Evolutionary conservation across 2,329 filamentous ascomycete species (phyloP).

Genomic region (Fusarium luffae): DNA sequence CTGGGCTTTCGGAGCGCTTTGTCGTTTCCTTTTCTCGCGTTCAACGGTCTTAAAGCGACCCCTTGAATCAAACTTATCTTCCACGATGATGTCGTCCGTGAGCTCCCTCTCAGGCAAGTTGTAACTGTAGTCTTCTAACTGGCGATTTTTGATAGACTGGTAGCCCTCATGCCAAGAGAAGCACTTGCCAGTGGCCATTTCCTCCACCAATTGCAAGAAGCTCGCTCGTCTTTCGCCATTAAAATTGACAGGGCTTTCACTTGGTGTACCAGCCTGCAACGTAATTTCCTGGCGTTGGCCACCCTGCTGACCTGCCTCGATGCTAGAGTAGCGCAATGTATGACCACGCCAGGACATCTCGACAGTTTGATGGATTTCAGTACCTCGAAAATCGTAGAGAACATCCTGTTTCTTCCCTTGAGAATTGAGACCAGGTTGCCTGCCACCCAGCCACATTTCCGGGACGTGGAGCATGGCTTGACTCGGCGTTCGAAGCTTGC

Average conservation of each 20-base stretch:
- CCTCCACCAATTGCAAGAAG: slow-evolving; percentile 47
- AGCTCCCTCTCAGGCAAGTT: slow-evolving; percentile 43
- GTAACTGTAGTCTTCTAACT: slow-evolving; percentile 44
- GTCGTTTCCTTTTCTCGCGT: not conserved
- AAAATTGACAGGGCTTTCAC: not conserved
- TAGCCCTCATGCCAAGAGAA: slow-evolving; percentile 53
- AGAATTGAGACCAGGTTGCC: not conserved
- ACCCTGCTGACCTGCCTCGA: slow-evolving; percentile 63
- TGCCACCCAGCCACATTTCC: slow-evolving; percentile 7
- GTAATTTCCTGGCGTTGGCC: slow-evolving; percentile 63
- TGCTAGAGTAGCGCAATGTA: slow-evolving; percentile 62
- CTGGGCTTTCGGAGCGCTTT: not conserved
- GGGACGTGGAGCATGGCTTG: slow-evolving; percentile 32
- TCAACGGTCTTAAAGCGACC: slow-evolving; percentile 21
- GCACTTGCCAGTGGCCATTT: slow-evolving; percentile 46
- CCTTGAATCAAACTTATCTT: slow-evolving; percentile 25
- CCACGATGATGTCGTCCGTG: slow-evolving; percentile 41
- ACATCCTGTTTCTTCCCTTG: slow-evolving; percentile 25
- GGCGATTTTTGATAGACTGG: slow-evolving; percentile 42
- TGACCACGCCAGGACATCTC: slow-evolving; percentile 57
- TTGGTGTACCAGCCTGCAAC: slow-evolving; percentile 46
- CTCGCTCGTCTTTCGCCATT: slow-evolving; percentile 1
- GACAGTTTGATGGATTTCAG: slow-evolving; percentile 63
- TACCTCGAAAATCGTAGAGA: slow-evolving; percentile 58
- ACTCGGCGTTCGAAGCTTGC: slow-evolving; percentile 55